phyloP scores from a whole-genome alignment of 306 rosid species.

The Corylus americana region DNA sequence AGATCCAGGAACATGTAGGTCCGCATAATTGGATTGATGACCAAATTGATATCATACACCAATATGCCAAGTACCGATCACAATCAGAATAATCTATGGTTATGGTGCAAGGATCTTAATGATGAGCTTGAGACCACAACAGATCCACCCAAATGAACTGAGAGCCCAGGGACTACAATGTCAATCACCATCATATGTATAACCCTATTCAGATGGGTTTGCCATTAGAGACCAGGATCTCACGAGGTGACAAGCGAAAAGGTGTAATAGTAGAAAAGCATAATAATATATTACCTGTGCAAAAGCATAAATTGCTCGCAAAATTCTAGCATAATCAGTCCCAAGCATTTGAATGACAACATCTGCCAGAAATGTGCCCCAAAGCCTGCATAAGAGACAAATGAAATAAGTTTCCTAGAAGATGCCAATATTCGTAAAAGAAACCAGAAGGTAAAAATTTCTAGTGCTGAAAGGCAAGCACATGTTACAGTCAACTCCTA shows the following conservation, averaged over 20 bases:
- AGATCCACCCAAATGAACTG: not conserved
- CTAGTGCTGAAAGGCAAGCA: slow-evolving; percentile 3
- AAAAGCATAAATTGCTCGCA: slow-evolving; percentile 88
- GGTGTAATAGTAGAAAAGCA: slow-evolving; percentile 13
- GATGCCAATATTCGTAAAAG: slow-evolving; percentile 10
- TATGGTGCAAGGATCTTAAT: no score
- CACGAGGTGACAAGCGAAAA: slow-evolving; percentile 9
- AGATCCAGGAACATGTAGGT: no score
- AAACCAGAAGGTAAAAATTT: slow-evolving; percentile 1
- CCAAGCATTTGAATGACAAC: slow-evolving; percentile 95
- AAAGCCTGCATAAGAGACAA: slow-evolving; percentile 58
- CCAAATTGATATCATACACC: no score
- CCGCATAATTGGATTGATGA: no score
- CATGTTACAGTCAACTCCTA: not conserved
- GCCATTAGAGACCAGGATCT: slow-evolving; percentile 15
- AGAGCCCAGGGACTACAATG: slow-evolving; percentile 18
- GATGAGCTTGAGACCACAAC: slow-evolving; percentile 9
- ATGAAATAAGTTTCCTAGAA: slow-evolving; percentile 23
- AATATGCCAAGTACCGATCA: no score
- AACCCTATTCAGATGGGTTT: slow-evolving; percentile 22
- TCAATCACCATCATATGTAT: slow-evolving; percentile 3
- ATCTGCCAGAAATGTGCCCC: slow-evolving; percentile 95
- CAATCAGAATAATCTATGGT: no score
- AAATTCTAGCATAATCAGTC: slow-evolving; percentile 91
- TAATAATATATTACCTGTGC: slow-evolving; percentile 63